phyloP scores from a whole-genome alignment of 129 eudicot species.

The Scalesia atractyloides region DNA sequence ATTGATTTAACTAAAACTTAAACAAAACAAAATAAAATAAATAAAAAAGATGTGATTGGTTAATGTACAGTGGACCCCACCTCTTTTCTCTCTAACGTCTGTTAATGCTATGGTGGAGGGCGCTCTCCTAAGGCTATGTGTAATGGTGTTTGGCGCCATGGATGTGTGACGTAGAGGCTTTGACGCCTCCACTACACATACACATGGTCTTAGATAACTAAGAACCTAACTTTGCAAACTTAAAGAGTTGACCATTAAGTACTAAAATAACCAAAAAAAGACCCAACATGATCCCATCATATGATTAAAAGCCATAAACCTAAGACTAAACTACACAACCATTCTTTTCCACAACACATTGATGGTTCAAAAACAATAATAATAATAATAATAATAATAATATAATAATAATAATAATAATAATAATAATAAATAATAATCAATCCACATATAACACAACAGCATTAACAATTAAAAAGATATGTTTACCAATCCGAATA shows the following conservation, averaged over 20 bases:
- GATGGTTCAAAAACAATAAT: conserved; percentile 33
- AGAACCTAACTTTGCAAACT: background rate
- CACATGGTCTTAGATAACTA: background rate
- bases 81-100: too few species aligned
- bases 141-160: too few species aligned
- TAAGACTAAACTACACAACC: conserved; percentile 16
- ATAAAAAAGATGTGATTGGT: too few species aligned
- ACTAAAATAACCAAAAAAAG: conserved; percentile 19
- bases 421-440: background rate
- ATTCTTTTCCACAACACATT: conserved; percentile 36
- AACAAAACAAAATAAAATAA: too few species aligned
- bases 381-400: background rate
- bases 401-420: background rate
- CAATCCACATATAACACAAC: conserved; percentile 2
- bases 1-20: too few species aligned
- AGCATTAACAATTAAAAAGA: conserved; percentile 21
- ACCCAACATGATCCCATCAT: conserved; percentile 7
- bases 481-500: conserved; percentile 10
- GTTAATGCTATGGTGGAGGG: too few species aligned
- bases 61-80: too few species aligned
- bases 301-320: conserved; percentile 17
- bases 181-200: too few species aligned
- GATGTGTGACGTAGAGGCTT: too few species aligned
- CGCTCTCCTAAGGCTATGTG: too few species aligned
- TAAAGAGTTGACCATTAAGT: conserved; percentile 10